Base-by-base conservation (phyloP, 805 yeast species). In the Kockiozyma suomiensis region DNA sequence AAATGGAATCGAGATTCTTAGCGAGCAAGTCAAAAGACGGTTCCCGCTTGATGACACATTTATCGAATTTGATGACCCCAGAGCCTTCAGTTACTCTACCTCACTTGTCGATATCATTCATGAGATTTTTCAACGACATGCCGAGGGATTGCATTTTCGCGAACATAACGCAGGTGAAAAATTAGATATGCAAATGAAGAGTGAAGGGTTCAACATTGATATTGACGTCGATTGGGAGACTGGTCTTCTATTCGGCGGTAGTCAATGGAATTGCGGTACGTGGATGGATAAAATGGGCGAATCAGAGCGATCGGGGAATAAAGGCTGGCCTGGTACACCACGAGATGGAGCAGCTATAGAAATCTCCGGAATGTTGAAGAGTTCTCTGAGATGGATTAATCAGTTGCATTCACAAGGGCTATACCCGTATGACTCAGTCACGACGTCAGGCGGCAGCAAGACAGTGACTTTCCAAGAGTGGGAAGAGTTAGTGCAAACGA, bases 261-360 rank as follows among this genome's bases (percentile, higher is more conserved):
- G 89, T 50, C 96, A 88, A 73, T 83, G 76, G 72, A 93, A 93
- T 72, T 93, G 99, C 77, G 99, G 99, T 23, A 94, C 99, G 0
- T 93, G 99, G 99, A 93, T 92, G 97, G 99, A 93, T 75, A 93
- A 93, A 76, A 93, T 93, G 98, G 99, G 99, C 26, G 98, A 94
- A 76, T 88, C 96, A 70, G 84, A 74, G 37, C 79, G 75, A 57
- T 97, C 98, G 0, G 86, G 87, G 1, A 86, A 84, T 60, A 88
- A 86, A 67, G 99, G 99, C n/a, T 78, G 83, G 37, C 99, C 99
- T 0, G 99, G 98, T 1, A 93, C 98, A 0, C 98, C 99, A 25
- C 82, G 99, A 71, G 97, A 92, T 74, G 99, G 99, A 38, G 97
- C 97, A 1, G 97, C 96, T 1, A 80, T 93, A 57, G 99, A 93